Conservation (phyloP, 176 grass and related monocot species). For the Aegilops longissima region DNA sequence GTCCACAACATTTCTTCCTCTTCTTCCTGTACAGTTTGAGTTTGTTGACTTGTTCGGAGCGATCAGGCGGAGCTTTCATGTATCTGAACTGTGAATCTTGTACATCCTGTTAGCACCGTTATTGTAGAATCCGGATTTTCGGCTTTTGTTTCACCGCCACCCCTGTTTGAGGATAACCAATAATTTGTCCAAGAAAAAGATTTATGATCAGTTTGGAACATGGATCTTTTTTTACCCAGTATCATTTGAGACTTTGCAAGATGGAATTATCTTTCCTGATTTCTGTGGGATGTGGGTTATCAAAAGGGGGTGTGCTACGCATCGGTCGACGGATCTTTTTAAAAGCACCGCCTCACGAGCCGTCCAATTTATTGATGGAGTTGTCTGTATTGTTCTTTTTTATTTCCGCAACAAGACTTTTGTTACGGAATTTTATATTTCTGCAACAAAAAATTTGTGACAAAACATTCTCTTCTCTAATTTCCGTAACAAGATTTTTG, state of each 20-base stretch:
- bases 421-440: no score
- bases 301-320: not conserved
- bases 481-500: no score
- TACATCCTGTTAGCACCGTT: not conserved
- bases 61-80: not conserved
- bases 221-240: not conserved
- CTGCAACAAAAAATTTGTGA: no score
- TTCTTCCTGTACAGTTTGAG: not conserved
- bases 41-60: not conserved
- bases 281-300: not conserved
- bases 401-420: no score
- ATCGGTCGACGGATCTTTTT: no score
- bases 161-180: not conserved
- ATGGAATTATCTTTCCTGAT: not conserved
- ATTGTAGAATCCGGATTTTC: not conserved
- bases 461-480: no score
- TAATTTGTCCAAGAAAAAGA: not conserved
- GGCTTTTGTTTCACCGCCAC: not conserved
- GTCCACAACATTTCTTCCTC: conserved; percentile 16
- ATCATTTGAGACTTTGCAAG: not conserved
- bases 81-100: conserved; percentile 5
- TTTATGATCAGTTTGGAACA: not conserved
- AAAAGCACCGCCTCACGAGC: no score
- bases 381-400: no score
- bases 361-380: no score